Percentiles rank a stretch among this genome's conserved stretches.
These are phyloP conservation scores for Tetrapisispora taiwanensis DNA, from an alignment of 805 yeast species.

Conservation along the genomic window DNA sequence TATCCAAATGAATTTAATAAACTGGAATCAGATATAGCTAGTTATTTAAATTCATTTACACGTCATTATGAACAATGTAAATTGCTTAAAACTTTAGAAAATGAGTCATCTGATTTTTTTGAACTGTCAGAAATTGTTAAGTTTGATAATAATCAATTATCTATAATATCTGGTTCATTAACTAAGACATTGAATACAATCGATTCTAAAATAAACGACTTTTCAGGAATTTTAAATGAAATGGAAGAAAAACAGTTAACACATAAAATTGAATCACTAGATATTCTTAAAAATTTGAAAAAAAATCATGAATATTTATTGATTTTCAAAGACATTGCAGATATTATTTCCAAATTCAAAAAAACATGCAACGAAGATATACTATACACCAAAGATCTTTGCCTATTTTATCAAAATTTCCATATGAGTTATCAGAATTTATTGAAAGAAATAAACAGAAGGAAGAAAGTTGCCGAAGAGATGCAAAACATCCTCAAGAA, in stretches of 20 bases:
- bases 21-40: conserved; percentile 58
- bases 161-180: conserved; percentile 43
- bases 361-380: conserved; percentile 21
- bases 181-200: conserved; percentile 30
- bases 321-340: conserved; percentile 24
- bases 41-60: conserved; percentile 58
- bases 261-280: conserved; percentile 7
- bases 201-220: conserved; percentile 11
- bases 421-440: conserved; percentile 42
- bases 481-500: conserved; percentile 34
- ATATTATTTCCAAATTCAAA: conserved; percentile 28
- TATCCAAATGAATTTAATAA: conserved; percentile 5
- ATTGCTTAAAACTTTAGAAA: conserved; percentile 25
- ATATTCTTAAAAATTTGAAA: conserved; percentile 11
- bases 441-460: conserved; percentile 43
- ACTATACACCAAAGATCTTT: conserved; percentile 27
- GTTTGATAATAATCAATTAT: conserved; percentile 47
- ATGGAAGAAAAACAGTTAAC: conserved; percentile 10
- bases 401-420: conserved; percentile 43
- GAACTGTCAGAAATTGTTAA: conserved; percentile 39
- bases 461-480: conserved; percentile 33
- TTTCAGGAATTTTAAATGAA: conserved; percentile 26
- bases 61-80: conserved; percentile 75
- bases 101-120: conserved; percentile 24
- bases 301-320: conserved; percentile 23